A percentile compares a stretch with the other conserved stretches of the same genome.
Evolutionary conservation across 768 basidiomycete species (phyloP).

Genomic region (Vararia minispora): DNA sequence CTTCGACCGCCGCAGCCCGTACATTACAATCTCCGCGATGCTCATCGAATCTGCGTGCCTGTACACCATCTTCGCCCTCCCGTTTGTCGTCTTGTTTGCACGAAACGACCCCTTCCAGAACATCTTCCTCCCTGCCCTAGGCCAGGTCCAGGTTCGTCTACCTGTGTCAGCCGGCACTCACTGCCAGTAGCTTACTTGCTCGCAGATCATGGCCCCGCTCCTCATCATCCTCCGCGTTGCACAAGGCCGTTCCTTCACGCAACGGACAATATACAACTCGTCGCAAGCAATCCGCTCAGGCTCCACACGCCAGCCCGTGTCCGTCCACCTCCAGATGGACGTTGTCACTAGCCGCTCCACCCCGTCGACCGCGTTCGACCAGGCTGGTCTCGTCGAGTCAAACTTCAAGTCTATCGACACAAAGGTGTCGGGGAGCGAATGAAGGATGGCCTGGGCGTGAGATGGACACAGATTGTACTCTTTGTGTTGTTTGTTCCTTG

Average conservation of each 20-base stretch:
- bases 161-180: no score
- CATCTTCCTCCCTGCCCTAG: conserved; percentile 8
- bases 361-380: background rate
- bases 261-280: conserved; percentile 4
- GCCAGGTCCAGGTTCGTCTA: background rate
- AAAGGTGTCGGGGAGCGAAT: no score
- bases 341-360: background rate
- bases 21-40: conserved; percentile 9
- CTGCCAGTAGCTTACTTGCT: background rate
- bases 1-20: background rate
- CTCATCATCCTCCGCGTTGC: conserved; percentile 9
- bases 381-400: no score
- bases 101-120: background rate
- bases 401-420: no score
- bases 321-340: background rate
- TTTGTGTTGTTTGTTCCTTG: no score
- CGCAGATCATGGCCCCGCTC: conserved; percentile 9
- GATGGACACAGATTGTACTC: no score
- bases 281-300: background rate
- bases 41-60: conserved; percentile 12
- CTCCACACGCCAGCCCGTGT: background rate
- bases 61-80: conserved; percentile 5
- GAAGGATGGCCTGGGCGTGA: no score
- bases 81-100: conserved; percentile 7
- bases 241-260: conserved; percentile 10